Evolutionary conservation across 116 monocot species (phyloP), one percentile per base, ranked within the genome.

Genomic region (Posidonia oceanica): DNA sequence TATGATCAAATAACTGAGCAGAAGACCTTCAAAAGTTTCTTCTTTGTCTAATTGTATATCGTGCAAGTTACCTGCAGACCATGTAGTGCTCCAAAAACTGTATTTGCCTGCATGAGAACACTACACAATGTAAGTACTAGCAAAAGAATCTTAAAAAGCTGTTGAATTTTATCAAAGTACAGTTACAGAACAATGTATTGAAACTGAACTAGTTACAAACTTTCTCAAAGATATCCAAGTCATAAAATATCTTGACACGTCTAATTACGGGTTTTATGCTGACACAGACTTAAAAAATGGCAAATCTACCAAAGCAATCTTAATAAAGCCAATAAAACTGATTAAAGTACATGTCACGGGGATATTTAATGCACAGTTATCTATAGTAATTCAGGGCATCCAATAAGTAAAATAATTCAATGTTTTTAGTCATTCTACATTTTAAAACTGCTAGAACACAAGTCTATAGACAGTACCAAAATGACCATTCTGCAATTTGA

Each of bases 71-170:
- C 91, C 89, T 96, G 80, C 18, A 96, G 79, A 63, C 87, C 91
- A 83, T 96, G 85, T 71, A 96, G 89, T 68, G 91, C 96, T 77
- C 96, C 96, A 79, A 78, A 96, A 77, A 96, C 81, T 63, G 91
- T 96, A 63, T 81, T 77, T 80, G 96, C 89, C 96, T 96, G 80
- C 75, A 85, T 76, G 20, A 68, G 40, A n/a, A 78, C 38, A 3
- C 62, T 77, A 17, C 69, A 52, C 40, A 59, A 17, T 5, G 23
- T 15, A 14, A 38, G 54, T 23, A 54, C 17, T 39, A 40, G 39
- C 58, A 69, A 55, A 29, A 40, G 36, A 4, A 36, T 22, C 54
- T 12, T 11, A 68, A 52, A 29, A 10, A 2, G 5, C 7, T 18
- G 20, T 2, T 52, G 2, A 23, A 22, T 18, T 53, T 51, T 36